Evolutionary conservation across 768 basidiomycete genomes (phyloP), one percentile per base, ranked within the genome.

Genomic region (Udeniomyces megalosporus): DNA sequence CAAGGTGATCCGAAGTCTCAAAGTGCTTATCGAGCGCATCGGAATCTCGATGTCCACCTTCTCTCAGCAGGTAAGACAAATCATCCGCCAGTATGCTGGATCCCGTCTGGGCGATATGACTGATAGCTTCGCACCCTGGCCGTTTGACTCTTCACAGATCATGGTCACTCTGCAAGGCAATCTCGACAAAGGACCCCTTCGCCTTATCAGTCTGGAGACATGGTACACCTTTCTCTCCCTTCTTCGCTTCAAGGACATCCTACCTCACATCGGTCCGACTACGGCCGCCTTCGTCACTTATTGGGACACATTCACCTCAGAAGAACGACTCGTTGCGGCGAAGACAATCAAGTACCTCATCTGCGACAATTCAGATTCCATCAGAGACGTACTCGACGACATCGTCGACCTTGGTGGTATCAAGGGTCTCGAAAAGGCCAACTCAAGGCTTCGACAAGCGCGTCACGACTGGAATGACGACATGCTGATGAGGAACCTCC

Each of bases 121-220:
- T 46, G 15, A 60, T 38, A 44, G 15, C 34, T 62, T 24, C 38
- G 14, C 35, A 15, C 22, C 24, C 15, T 2, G n/a, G 4, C 34
- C 44, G 26, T 26, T 53, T 24, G 22, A 60, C 10, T 35, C 34
- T 67, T 14, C 32, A 10, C 67, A 99, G 93, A 84, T 96, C 67
- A 90, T 97, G 86, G 90, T 93, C 0, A 90, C 86, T 20, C 80
- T 99, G 44, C 93, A 97, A 74, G 89, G 86, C 6, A 86, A 85
- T 75, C 78, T 95, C n/a, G 73, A 77, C 35, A 78, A 88, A 12
- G 79, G 80, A 0, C 84, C 85, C 64, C 77, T 99, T 7, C 80
- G 86, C 0, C 81, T 85, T 62, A 83, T 82, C 7, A 86, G 89
- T 0, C 76, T 99, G 2, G 76, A 80, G 34, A 85, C 82, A 44